Evolutionary conservation across 1,139 yeast species (phyloP).

Genomic region (Diutina rugosa): DNA sequence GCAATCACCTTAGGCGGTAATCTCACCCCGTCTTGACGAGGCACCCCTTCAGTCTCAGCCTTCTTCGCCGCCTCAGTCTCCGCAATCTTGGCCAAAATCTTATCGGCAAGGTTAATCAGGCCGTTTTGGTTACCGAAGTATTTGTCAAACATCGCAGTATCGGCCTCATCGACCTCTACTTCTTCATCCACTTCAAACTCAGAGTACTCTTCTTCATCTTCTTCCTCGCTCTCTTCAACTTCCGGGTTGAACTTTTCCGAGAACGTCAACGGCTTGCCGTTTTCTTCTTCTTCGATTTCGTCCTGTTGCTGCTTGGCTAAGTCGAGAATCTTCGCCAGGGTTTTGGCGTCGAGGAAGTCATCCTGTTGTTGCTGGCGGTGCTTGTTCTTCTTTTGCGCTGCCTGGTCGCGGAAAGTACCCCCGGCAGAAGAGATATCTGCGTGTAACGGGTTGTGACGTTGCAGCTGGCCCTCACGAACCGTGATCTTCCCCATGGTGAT

Average conservation of each 20-base stretch:
- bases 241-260: conserved; percentile 14
- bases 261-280: conserved; percentile 5
- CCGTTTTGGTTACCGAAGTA: conserved; percentile 21
- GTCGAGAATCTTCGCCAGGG: conserved; percentile 76
- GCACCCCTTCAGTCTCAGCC: conserved; percentile 4
- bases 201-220: conserved; percentile 30
- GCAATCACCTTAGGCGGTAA: conserved; percentile 93
- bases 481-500: conserved; percentile 49
- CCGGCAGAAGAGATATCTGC: conserved; percentile 63
- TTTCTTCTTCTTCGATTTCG: conserved; percentile 22
- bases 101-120: conserved; percentile 71
- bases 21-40: conserved; percentile 40
- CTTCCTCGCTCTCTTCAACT: conserved; percentile 20
- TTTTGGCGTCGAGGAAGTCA: conserved; percentile 56
- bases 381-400: conserved; percentile 32
- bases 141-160: conserved; percentile 57
- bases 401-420: conserved; percentile 48
- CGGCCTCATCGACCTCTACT: conserved; percentile 54
- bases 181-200: conserved; percentile 39
- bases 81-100: conserved; percentile 77
- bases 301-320: conserved; percentile 89
- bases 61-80: conserved; percentile 39
- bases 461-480: conserved; percentile 35
- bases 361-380: background rate
- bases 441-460: conserved; percentile 66